Evolutionary conservation across 2,329 filamentous ascomycete species (phyloP).

Genomic region (Fusarium chaquense): DNA sequence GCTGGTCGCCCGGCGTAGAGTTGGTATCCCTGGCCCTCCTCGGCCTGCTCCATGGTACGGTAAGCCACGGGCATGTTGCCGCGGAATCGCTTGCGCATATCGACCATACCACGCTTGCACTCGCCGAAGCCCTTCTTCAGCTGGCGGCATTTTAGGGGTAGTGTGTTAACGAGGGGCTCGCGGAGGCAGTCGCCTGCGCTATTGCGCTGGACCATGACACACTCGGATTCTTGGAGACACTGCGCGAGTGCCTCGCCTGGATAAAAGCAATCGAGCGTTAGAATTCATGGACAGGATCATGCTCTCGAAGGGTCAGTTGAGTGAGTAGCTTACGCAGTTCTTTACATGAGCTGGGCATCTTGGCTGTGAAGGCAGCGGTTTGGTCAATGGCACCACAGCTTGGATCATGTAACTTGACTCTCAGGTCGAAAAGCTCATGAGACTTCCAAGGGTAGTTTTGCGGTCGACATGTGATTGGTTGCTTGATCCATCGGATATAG

Average conservation of each 20-base stretch:
- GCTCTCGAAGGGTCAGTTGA: neutral
- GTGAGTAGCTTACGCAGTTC: constrained; percentile 80
- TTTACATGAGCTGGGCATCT: constrained; percentile 96
- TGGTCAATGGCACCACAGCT: constrained; percentile 36
- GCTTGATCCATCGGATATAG: constrained; percentile 5
- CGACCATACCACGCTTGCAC: constrained; percentile 95
- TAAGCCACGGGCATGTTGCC: constrained; percentile 89
- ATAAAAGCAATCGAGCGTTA: constrained; percentile 3
- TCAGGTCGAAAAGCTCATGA: constrained; percentile 35
- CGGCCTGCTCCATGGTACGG: constrained; percentile 66
- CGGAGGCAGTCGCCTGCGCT: constrained; percentile 89
- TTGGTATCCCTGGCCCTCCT: constrained; percentile 72
- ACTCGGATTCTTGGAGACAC: constrained; percentile 97
- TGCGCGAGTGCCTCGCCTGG: constrained; percentile 89
- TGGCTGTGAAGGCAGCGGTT: constrained; percentile 44
- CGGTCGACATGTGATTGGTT: constrained; percentile 48
- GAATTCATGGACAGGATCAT: neutral
- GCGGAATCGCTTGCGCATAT: constrained; percentile 98
- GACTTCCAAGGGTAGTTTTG: constrained; percentile 40
- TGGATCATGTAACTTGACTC: constrained; percentile 31
- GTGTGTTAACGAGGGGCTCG: constrained; percentile 80
- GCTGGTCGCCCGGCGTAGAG: constrained; percentile 83
- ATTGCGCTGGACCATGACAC: constrained; percentile 92
- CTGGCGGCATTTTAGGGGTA: constrained; percentile 91
- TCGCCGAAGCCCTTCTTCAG: constrained; percentile 93